Conservation (phyloP, 257 asterid genomes). For the Galeopsis tetrahit region DNA sequence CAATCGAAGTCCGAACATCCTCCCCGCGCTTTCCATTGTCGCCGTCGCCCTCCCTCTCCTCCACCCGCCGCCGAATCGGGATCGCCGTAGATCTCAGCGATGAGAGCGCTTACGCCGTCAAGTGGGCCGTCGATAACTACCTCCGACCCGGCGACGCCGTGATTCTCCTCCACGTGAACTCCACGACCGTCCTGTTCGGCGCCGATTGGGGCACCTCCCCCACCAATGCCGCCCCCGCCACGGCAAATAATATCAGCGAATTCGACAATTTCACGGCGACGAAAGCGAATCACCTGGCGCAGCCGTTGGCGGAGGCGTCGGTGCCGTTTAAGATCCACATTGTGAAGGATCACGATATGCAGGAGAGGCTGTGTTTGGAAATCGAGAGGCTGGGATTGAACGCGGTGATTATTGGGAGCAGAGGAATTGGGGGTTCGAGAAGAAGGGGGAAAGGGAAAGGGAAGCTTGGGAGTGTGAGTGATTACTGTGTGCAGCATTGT, state of each 20-base stretch:
- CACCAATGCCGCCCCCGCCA: slow-evolving; percentile 33
- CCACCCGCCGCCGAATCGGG: slow-evolving; percentile 53
- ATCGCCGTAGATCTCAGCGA: slow-evolving; percentile 64
- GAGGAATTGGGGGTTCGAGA: slow-evolving; percentile 50
- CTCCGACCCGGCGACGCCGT: slow-evolving; percentile 60
- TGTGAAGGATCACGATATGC: slow-evolving; percentile 62
- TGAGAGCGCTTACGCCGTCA: slow-evolving; percentile 62
- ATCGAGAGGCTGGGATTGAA: slow-evolving; percentile 60
- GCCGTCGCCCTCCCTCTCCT: slow-evolving; percentile 31
- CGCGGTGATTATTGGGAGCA: slow-evolving; percentile 60
- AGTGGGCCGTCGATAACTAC: slow-evolving; percentile 59
- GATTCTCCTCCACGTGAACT: slow-evolving; percentile 53
- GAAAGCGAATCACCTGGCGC: slow-evolving; percentile 40
- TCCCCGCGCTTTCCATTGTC: slow-evolving; percentile 42
- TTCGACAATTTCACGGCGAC: slow-evolving; percentile 42
- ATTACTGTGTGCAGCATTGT: slow-evolving; percentile 64
- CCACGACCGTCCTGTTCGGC: slow-evolving; percentile 57
- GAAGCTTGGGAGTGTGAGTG: slow-evolving; percentile 70
- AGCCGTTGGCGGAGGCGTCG: slow-evolving; percentile 49
- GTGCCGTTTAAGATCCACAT: slow-evolving; percentile 58
- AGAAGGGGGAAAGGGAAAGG: slow-evolving; percentile 42
- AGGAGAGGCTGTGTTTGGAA: slow-evolving; percentile 63
- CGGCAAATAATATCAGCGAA: slow-evolving; percentile 10
- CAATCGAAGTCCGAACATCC: slow-evolving; percentile 41
- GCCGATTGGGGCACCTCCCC: slow-evolving; percentile 60